phyloP scores from a whole-genome alignment of 805 yeast species.

The Dipodascopsis tothii region DNA sequence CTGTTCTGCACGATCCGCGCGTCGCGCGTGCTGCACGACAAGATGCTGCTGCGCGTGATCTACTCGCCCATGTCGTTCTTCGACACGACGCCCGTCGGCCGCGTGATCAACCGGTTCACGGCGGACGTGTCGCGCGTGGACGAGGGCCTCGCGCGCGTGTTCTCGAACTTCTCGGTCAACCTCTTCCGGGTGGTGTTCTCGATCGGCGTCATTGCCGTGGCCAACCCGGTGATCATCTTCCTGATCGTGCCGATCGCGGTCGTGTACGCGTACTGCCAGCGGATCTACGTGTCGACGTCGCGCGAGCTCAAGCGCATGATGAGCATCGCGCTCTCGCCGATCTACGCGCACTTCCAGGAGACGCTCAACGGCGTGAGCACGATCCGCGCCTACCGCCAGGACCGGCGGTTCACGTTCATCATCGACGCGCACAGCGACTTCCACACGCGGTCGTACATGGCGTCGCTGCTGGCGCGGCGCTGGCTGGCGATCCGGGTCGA shows the following conservation, averaged over 20 bases:
- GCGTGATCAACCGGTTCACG: slow-evolving; percentile 83
- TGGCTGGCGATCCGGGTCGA: slow-evolving; percentile 96
- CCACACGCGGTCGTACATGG: slow-evolving; percentile 86
- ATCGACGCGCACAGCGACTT: slow-evolving; percentile 58
- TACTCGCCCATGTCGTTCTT: slow-evolving; percentile 92
- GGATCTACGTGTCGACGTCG: slow-evolving; percentile 57
- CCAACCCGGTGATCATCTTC: slow-evolving; percentile 80
- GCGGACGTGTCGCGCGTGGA: slow-evolving; percentile 85
- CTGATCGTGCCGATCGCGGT: slow-evolving; percentile 60
- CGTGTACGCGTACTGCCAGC: slow-evolving; percentile 62
- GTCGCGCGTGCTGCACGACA: slow-evolving; percentile 59
- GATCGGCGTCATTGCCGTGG: slow-evolving; percentile 64
- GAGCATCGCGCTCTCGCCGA: slow-evolving; percentile 63
- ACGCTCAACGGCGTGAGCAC: slow-evolving; percentile 70
- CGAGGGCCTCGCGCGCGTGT: slow-evolving; percentile 45
- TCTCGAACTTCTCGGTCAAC: slow-evolving; percentile 33
- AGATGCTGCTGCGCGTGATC: slow-evolving; percentile 67
- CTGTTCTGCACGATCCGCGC: slow-evolving; percentile 65
- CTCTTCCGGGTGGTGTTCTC: slow-evolving; percentile 45
- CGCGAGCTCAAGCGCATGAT: slow-evolving; percentile 72
- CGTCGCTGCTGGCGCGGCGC: slow-evolving; percentile 84
- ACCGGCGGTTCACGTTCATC: slow-evolving; percentile 49
- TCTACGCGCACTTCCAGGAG: slow-evolving; percentile 76
- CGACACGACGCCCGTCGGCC: slow-evolving; percentile 90
- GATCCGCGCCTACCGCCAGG: slow-evolving; percentile 64